Evolutionary conservation across 306 rosid genomes (phyloP).

Genomic region (Mucuna pruriens): DNA sequence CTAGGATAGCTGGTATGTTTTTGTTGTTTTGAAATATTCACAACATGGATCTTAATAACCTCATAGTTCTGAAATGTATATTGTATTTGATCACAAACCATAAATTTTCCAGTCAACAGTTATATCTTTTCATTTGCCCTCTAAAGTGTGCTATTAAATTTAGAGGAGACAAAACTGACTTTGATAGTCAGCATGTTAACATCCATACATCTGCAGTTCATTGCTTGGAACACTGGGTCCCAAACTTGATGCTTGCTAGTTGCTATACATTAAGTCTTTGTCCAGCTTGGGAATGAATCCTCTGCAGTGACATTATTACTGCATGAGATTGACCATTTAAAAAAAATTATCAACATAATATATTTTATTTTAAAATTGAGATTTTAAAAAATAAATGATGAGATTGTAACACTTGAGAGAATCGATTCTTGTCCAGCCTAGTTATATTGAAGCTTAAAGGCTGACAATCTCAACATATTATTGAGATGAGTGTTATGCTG

Average conservation of each 20-base stretch:
- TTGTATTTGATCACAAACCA: neutral
- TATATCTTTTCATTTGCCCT: neutral
- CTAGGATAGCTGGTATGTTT: constrained; percentile 84
- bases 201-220: constrained; percentile 9
- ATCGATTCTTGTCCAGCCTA: neutral
- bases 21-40: constrained; percentile 15
- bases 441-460: constrained; percentile 10
- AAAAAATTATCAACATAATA: no score
- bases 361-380: no score
- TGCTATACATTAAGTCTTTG: neutral
- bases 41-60: neutral
- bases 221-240: constrained; percentile 1
- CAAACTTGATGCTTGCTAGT: neutral
- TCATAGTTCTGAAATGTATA: neutral
- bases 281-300: no score
- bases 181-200: constrained; percentile 13
- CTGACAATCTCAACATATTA: neutral
- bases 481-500: constrained; percentile 8
- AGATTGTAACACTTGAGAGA: no score
- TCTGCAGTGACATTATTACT: no score
- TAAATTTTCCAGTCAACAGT: neutral
- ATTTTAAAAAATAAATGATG: no score
- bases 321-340: no score
- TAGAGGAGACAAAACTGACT: neutral
- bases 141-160: neutral